A percentile compares a stretch with the other conserved stretches of the same genome.
phyloP scores from a whole-genome alignment of 177 flowering plant species.

The Vitis hybrid region DNA sequence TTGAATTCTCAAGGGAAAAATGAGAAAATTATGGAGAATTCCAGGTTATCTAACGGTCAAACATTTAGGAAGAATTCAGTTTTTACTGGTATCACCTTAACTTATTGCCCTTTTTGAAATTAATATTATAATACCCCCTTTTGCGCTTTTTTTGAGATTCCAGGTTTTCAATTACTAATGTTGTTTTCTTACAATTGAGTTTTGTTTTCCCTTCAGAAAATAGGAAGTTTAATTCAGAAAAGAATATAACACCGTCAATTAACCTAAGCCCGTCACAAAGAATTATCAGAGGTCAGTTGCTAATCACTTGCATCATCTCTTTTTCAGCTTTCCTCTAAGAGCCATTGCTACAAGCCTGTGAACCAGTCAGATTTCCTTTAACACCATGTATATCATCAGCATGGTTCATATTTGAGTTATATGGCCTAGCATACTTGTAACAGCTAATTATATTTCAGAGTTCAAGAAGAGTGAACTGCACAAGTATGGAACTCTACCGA shows the following conservation, averaged over 20 bases:
- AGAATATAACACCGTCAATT: slow-evolving; percentile 16
- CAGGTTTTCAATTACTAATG: neutral
- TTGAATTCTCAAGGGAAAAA: slow-evolving; percentile 23
- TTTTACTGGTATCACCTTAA: slow-evolving; percentile 19
- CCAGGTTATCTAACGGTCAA: slow-evolving; percentile 11
- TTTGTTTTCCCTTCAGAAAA: slow-evolving; percentile 15
- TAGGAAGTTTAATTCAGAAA: slow-evolving; percentile 19
- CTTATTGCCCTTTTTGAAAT: neutral
- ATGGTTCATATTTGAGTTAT: neutral
- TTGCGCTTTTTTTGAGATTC: neutral
- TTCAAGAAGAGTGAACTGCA: slow-evolving; percentile 49
- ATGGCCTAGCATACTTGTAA: neutral
- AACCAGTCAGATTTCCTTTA: neutral
- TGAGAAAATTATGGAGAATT: slow-evolving; percentile 14
- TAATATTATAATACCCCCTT: neutral
- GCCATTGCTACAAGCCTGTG: neutral
- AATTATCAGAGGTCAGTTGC: slow-evolving; percentile 49
- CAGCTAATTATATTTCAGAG: slow-evolving; percentile 31
- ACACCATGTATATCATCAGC: neutral
- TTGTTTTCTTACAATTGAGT: neutral
- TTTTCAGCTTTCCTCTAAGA: neutral
- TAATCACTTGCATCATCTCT: slow-evolving; percentile 1
- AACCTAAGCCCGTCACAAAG: slow-evolving; percentile 40
- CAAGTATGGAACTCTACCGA: slow-evolving; percentile 31
- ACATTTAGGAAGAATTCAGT: slow-evolving; percentile 19